Base-by-base conservation (phyloP, 2,329 filamentous ascomycete genomes). In the Aspergillus phoenicis region DNA sequence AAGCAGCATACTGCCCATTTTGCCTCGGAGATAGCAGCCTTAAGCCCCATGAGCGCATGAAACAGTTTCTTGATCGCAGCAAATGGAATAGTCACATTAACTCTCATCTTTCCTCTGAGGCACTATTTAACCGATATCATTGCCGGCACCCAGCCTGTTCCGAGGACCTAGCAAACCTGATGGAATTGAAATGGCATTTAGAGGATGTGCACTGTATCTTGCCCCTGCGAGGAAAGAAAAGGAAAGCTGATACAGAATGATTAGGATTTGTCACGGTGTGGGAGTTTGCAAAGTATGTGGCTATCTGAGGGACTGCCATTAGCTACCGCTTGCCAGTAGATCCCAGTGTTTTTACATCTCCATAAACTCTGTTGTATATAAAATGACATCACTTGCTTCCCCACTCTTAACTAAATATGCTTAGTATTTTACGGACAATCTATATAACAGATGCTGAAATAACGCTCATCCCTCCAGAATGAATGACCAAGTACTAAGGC, bases 1-100 rank as follows among this genome's bases (percentile, higher is more conserved):
- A 66, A 49, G 30, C 36, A 45, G 60, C 53, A n/a, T 57, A 59
- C 20, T 64, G 33, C 26, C 60, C 39, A 28, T 66, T 66, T 51
- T 64, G 47, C 30, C 47, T 66, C 11, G 57, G 60, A 24, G 26
- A 55, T 10, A 57, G 13, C 22, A 51, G n/a, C 33, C 26, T 59
- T 7, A 26, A 20, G 48, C 30, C 60, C 11, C 17, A 5, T 13
- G 28, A 52, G 54, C 47, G 6, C 8, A 62, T 62, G 38, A 10
- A 41, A 22, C 55, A 61, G 24, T 55, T 58, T 36, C 33, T 61
- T 10, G 33, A 61, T 54, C 10, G 15, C 20, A 47, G 22, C 11
- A 58, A 58, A 36, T 61, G 36, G 51, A 20, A 54, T 33, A 51
- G n/a, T 3, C 36, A 61, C 33, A 33, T 61, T 28, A 28, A 54